Percentiles rank a stretch among this genome's conserved stretches.
Evolutionary conservation across 768 basidiomycete genomes (phyloP).

Genomic region (Rhizopogon roseolus): DNA sequence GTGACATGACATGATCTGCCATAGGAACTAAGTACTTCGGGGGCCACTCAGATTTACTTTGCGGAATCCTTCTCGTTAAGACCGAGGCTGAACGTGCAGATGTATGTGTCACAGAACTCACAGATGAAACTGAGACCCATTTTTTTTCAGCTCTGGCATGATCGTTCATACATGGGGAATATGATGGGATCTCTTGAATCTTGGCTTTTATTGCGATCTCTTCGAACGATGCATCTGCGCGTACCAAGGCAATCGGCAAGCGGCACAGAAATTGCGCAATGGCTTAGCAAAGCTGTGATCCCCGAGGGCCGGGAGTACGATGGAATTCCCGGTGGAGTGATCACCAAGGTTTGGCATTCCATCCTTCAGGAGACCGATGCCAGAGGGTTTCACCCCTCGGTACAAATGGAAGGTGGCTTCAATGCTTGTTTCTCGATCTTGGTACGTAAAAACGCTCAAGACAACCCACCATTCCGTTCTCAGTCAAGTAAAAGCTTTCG

Average conservation of each 20-base stretch:
- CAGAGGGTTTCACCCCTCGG: constrained; percentile 58
- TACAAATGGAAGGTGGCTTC: constrained; percentile 75
- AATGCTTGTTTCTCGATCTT: constrained; percentile 70
- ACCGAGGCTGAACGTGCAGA: constrained; percentile 57
- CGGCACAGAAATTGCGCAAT: constrained; percentile 67
- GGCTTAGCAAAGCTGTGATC: constrained; percentile 56
- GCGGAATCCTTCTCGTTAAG: constrained; percentile 71
- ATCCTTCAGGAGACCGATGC: constrained; percentile 60
- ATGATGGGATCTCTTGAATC: constrained; percentile 77
- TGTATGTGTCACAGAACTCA: constrained; percentile 31
- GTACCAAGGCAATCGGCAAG: constrained; percentile 73
- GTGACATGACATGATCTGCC: not conserved
- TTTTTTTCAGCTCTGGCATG: constrained; percentile 48
- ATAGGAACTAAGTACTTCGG: constrained; percentile 82
- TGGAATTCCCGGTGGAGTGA: constrained; percentile 62
- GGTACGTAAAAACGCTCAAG: constrained; percentile 30
- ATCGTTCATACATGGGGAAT: constrained; percentile 59
- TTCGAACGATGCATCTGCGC: constrained; percentile 79
- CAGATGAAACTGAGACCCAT: not conserved
- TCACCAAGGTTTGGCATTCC: constrained; percentile 72
- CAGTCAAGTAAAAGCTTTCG: constrained; percentile 35
- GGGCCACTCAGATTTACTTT: constrained; percentile 80
- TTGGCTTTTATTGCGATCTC: constrained; percentile 79
- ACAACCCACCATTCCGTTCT: not conserved
- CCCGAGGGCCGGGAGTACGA: constrained; percentile 51